Base-by-base conservation (phyloP, 1,284 basidiomycete species). In the Fistulina hepatica region DNA sequence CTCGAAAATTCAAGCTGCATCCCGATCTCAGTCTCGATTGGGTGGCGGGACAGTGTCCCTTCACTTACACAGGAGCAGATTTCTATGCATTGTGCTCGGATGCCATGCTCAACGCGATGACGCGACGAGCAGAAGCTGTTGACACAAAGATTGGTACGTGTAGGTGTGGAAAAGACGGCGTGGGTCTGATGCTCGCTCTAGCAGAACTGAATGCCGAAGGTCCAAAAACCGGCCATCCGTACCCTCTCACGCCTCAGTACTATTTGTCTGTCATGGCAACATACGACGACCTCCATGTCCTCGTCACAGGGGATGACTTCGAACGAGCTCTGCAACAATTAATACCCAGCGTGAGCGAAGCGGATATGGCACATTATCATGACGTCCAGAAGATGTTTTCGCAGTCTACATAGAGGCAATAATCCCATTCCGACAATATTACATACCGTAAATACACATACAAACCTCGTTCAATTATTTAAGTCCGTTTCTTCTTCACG, bases 1-100 rank as follows among this genome's bases (percentile, higher is more conserved):
- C 95, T 3, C 65, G 93, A 41, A 97, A 94, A 56, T 97, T 98
- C 67, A 76, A 74, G 34, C 69, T 97, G 17, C 75, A 89, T 48
- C 69, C 80, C 0, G 64, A 64, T 36, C 65, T 94, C 6, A 65
- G 81, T 48, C 70, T 98, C 11, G 56, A 60, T 21, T 52, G 55
- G 6, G 62, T 99, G 34, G 84, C 86, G 10, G 68, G 81, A 26
- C 64, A 67, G 37, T 97, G 92, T 45, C 82, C 91, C 0, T 90
- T 95, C 65, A 91, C 94, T 55, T 90, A 84, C 52, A 97, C 92
- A 3, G 92, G 95, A 19, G 95, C 95, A 23, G 95, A 99, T 59
- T 92, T 98, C 49, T 98, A 99, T 62, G 94, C 95, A 0, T 65
- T 99, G 11, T 97, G 94, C 56, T 86, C 91, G 3, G 95, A 99